These are phyloP conservation scores for Dioscorea cayenensis DNA, from an alignment of 116 monocot genomes.

Conservation along the genomic window DNA sequence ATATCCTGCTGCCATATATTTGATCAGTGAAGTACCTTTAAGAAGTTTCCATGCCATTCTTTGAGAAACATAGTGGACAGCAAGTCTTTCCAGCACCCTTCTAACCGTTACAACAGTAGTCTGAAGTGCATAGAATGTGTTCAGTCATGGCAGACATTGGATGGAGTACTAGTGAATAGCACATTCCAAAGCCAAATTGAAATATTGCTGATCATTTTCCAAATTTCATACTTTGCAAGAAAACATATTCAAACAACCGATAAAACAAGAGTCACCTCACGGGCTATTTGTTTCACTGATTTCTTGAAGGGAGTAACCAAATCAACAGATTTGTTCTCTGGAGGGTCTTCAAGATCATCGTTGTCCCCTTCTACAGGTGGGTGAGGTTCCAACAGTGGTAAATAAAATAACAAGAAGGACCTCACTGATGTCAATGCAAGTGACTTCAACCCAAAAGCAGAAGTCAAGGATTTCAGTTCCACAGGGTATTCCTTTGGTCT, in stretches of 20 bases:
- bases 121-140: constrained; percentile 29
- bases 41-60: constrained; percentile 99
- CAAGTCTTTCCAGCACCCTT: constrained; percentile 73
- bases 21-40: constrained; percentile 49
- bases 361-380: constrained; percentile 59
- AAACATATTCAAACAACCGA: background rate
- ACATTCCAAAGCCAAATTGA: no score
- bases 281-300: constrained; percentile 83
- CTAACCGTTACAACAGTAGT: constrained; percentile 71
- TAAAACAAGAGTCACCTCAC: constrained; percentile 48
- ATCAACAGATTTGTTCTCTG: constrained; percentile 45
- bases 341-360: constrained; percentile 40
- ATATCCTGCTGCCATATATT: background rate
- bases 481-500: constrained; percentile 59
- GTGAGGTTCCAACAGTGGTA: constrained; percentile 79
- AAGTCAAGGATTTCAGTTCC: constrained; percentile 75
- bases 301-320: constrained; percentile 75
- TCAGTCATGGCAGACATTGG: background rate
- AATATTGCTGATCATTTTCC: background rate
- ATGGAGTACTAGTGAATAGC: no score
- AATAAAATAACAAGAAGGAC: constrained; percentile 79
- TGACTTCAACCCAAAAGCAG: constrained; percentile 70
- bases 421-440: constrained; percentile 69
- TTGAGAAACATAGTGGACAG: constrained; percentile 73
- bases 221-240: background rate